These are phyloP conservation scores for Fusarium sp. DNA, from an alignment of 2,329 filamentous ascomycete species.

Conservation along the genomic window DNA sequence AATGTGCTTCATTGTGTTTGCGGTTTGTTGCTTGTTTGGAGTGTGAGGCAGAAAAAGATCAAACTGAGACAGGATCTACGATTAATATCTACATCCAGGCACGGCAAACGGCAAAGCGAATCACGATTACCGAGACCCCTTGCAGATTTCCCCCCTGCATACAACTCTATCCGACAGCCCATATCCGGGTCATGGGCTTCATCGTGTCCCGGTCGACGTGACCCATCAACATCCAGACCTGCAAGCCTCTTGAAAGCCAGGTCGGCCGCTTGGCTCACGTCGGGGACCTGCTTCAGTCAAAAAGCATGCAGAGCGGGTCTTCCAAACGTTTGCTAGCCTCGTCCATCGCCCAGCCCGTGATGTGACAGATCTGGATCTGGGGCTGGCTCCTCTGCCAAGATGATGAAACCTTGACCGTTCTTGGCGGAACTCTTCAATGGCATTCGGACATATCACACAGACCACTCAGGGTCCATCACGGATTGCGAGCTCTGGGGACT, in stretches of 20 bases:
- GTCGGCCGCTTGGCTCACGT: conserved; percentile 16
- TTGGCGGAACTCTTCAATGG: conserved; percentile 8
- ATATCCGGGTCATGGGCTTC: conserved; percentile 13
- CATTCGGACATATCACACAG: background rate
- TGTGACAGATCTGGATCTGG: conserved; percentile 6
- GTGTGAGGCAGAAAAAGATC: conserved; percentile 18
- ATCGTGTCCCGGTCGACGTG: conserved; percentile 3
- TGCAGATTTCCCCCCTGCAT: conserved; percentile 30
- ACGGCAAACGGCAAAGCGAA: conserved; percentile 9
- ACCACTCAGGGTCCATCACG: background rate
- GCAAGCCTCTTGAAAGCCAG: conserved; percentile 11
- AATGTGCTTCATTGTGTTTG: conserved; percentile 33
- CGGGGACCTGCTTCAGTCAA: background rate
- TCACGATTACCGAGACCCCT: conserved; percentile 27
- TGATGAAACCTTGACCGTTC: conserved; percentile 12
- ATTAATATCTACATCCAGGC: conserved; percentile 34
- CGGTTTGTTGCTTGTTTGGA: background rate
- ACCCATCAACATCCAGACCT: conserved; percentile 4
- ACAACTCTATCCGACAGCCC: conserved; percentile 31
- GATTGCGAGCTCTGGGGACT: background rate
- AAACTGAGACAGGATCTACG: conserved; percentile 36
- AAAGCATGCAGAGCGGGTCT: background rate
- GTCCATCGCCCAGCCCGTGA: conserved; percentile 1
- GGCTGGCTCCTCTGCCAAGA: background rate
- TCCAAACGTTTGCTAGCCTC: background rate